A percentile compares a stretch with the other conserved stretches of the same genome.
Evolutionary conservation across 345 rosid genomes (phyloP).

Genomic region (Viola odorata): DNA sequence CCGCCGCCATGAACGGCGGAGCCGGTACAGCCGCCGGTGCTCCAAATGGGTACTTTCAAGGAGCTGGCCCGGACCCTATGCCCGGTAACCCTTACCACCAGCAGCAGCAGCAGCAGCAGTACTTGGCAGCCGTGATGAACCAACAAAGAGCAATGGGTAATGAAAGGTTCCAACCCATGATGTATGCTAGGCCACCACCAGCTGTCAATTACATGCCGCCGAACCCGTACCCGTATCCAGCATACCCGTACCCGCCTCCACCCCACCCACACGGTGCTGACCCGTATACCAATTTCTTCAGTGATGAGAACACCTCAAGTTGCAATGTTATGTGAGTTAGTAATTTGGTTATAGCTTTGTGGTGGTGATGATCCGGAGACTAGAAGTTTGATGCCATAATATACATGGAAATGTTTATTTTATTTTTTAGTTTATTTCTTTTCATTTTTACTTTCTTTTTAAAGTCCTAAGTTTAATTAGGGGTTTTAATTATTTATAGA

Average conservation of each 20-base stretch:
- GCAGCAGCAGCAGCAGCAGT: conserved; percentile 43
- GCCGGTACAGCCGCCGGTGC: conserved; percentile 31
- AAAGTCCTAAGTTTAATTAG: conserved; percentile 37
- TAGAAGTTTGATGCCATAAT: conserved; percentile 35
- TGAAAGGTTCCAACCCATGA: conserved; percentile 87
- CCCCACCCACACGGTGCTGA: conserved; percentile 25
- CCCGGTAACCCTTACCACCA: conserved; percentile 58
- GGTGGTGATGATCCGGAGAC: conserved; percentile 8
- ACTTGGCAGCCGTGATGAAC: conserved; percentile 72
- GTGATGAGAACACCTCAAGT: conserved; percentile 83
- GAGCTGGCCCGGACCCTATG: conserved; percentile 54
- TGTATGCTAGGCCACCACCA: conserved; percentile 82
- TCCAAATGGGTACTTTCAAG: conserved; percentile 46
- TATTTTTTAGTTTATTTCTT: conserved; percentile 24
- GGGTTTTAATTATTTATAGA: conserved; percentile 40
- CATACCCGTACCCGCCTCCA: conserved; percentile 37
- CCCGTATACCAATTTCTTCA: conserved; percentile 57
- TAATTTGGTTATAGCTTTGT: conserved; percentile 9
- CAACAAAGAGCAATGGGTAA: conserved; percentile 82
- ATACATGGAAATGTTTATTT: conserved; percentile 52
- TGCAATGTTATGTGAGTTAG: conserved; percentile 78
- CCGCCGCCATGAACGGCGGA: conserved; percentile 36
- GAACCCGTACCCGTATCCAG: conserved; percentile 44
- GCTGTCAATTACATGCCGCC: conserved; percentile 83
- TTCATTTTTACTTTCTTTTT: conserved; percentile 7